phyloP scores from a whole-genome alignment of 495 filamentous ascomycete species.

The Haplographium delicatum region DNA sequence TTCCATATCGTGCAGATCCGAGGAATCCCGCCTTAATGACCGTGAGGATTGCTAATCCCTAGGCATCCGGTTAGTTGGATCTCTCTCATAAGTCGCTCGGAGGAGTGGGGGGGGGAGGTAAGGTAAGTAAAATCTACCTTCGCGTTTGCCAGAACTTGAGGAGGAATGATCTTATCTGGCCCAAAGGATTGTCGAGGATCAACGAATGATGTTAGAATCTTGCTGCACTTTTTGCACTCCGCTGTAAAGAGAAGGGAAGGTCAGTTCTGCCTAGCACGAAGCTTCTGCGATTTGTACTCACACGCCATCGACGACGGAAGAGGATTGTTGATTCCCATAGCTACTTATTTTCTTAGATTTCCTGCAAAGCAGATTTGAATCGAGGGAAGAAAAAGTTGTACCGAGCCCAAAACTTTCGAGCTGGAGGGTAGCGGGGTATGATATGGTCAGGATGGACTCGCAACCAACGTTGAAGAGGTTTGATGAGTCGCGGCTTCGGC shows the following conservation, averaged over 20 bases:
- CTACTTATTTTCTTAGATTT: not conserved
- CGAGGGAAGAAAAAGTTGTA: no score
- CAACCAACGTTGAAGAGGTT: no score
- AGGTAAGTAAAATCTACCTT: conserved; percentile 45
- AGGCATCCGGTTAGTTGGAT: conserved; percentile 8
- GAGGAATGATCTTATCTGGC: conserved; percentile 96
- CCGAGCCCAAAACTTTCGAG: no score
- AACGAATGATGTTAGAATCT: conserved; percentile 91
- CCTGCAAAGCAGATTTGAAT: no score
- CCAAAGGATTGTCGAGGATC: conserved; percentile 93
- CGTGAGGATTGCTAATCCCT: conserved; percentile 93
- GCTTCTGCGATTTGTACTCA: conserved; percentile 31
- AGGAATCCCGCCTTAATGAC: conserved; percentile 96
- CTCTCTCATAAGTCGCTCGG: not conserved
- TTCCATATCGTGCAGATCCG: conserved; percentile 86
- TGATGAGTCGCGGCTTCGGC: no score
- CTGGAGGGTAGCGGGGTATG: no score
- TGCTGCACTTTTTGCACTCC: conserved; percentile 87
- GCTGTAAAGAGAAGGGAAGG: conserved; percentile 42
- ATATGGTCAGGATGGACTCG: no score
- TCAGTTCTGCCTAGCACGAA: not conserved
- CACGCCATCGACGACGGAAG: conserved; percentile 54
- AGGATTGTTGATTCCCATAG: conserved; percentile 53
- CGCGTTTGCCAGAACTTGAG: conserved; percentile 79
- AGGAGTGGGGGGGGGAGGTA: not conserved